Evolutionary conservation across 1,139 yeast genomes (phyloP).

Genomic region (Suhomyces anneliseae): DNA sequence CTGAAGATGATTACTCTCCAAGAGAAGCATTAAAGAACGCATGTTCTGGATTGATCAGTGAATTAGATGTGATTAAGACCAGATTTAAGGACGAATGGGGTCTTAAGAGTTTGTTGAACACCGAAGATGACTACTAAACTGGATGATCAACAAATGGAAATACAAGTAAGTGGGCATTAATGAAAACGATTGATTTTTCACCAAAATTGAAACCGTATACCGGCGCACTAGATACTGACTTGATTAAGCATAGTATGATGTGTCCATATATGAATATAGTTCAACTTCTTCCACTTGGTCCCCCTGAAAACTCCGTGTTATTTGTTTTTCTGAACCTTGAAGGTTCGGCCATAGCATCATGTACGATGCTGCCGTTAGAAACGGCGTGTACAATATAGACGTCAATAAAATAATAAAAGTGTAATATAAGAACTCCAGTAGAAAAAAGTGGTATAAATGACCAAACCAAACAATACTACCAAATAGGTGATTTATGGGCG

Average conservation of each 20-base stretch:
- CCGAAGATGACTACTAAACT: constrained; percentile 42
- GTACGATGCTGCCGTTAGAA: background rate
- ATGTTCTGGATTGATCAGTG: constrained; percentile 77
- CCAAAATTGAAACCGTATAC: too few relatives aligned
- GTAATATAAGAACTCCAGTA: background rate
- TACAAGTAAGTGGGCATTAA: background rate
- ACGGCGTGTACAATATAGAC: background rate
- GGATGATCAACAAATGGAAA: background rate
- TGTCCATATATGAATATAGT: too few relatives aligned
- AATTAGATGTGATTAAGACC: constrained; percentile 68
- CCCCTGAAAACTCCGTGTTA: too few relatives aligned
- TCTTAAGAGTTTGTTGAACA: constrained; percentile 67
- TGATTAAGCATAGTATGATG: too few relatives aligned
- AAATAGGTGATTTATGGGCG: too few relatives aligned
- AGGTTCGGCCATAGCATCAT: background rate
- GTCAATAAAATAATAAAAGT: background rate
- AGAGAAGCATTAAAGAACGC: constrained; percentile 88
- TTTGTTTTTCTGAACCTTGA: background rate
- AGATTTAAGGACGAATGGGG: constrained; percentile 93
- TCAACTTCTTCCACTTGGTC: too few relatives aligned
- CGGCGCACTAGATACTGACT: too few relatives aligned
- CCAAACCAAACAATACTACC: too few relatives aligned
- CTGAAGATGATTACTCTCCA: constrained; percentile 93
- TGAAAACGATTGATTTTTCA: background rate
- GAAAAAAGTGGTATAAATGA: too few relatives aligned